phyloP scores from a whole-genome alignment of 1,139 yeast genomes.

The Debaryomyces sp. region DNA sequence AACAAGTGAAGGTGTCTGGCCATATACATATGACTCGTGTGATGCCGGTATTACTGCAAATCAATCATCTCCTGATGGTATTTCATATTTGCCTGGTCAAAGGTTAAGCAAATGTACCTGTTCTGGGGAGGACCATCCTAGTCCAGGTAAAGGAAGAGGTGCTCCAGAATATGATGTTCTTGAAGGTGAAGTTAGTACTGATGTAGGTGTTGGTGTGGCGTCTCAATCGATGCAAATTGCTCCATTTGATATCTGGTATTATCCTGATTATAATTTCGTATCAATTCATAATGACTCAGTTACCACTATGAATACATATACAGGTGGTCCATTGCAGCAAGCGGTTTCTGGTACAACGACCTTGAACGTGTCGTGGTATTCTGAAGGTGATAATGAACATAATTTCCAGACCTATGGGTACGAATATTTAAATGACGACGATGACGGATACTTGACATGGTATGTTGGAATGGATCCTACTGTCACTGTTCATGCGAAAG shows the following conservation, averaged over 20 bases:
- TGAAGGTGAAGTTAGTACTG: no score
- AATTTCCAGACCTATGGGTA: slow-evolving; percentile 73
- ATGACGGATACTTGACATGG: slow-evolving; percentile 79
- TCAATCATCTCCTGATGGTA: slow-evolving; percentile 81
- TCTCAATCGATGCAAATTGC: slow-evolving; percentile 86
- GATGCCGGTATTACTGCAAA: slow-evolving; percentile 92
- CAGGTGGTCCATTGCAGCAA: slow-evolving; percentile 87
- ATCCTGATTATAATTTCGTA: slow-evolving; percentile 74
- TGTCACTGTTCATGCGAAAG: slow-evolving; percentile 58
- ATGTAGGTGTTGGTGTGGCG: no score
- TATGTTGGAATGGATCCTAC: slow-evolving; percentile 73
- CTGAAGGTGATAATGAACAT: slow-evolving; percentile 49
- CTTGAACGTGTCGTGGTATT: slow-evolving; percentile 76
- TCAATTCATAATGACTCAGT: slow-evolving; percentile 62
- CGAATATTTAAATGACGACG: slow-evolving; percentile 72
- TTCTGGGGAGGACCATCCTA: slow-evolving; percentile 77
- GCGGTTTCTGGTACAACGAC: slow-evolving; percentile 78
- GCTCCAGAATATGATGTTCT: slow-evolving; percentile 88
- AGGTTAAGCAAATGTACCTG: slow-evolving; percentile 70
- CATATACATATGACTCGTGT: slow-evolving; percentile 78
- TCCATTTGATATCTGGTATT: slow-evolving; percentile 85
- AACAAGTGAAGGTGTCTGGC: slow-evolving; percentile 92
- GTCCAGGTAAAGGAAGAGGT: slow-evolving; percentile 78
- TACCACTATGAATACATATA: slow-evolving; percentile 72
- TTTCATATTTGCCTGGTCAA: slow-evolving; percentile 80